Evolutionary conservation across 208 protist species (phyloP), one percentile per base, ranked within the genome.

Genomic region (Porcisia hertigi): DNA sequence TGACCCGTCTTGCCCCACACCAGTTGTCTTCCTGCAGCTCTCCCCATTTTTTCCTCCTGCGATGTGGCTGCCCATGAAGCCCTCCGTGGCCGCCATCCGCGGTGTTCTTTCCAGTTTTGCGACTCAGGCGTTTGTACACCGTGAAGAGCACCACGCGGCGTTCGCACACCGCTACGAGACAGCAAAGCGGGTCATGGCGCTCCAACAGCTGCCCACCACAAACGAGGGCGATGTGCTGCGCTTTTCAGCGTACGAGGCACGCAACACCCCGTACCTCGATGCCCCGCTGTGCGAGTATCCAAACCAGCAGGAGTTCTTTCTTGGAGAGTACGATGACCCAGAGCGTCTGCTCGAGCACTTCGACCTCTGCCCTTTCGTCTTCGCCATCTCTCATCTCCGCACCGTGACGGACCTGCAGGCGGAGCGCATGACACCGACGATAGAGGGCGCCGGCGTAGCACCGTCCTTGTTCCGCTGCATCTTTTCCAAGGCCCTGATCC

Each of bases 31-130:
- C 64, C 70, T 97, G 63, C 96, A 98, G 79, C 85, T 98, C 16
- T 87, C 86, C 14, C 81, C 86, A 4, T 85, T 96, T 75, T 87
- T 97, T 60, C 96, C 96, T 47, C 96, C 96, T 25, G 80, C 91
- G 25, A 83, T 97, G 86, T 98, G 96, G 94, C 82, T 98, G 62
- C 92, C 96, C 25, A 83, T 98, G 7, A 90, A 94, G 69, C 86
- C 83, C 14, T 94, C 82, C 12, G 86, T 89, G 25, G 83, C 86
- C 4, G 91, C 96, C 52, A 77, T 98, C 41, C 87, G 91, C 11
- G 86, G 95, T 47, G 88, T 97, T 3, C 79, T 98, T 34, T 78
- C 84, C n/a, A 92, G 94, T 71, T 97, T 97, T 81, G 93, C 93
- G 7, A 69, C 76, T 6, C 83, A 91, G 49, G 88, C 94, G 3